Conservation (phyloP, 75 land plant species). For the Pinus albicaulis region DNA sequence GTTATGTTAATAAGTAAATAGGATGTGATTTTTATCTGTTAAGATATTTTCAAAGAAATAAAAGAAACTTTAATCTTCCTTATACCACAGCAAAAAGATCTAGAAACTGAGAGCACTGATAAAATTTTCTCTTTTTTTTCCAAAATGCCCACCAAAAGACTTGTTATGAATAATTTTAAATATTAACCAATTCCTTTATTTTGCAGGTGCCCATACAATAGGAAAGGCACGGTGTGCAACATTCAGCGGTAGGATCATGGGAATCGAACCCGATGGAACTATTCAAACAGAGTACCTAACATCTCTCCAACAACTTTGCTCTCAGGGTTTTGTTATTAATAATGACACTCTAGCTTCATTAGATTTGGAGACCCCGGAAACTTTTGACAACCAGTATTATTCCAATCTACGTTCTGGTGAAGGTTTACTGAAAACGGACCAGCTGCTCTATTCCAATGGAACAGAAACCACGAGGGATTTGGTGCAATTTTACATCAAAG, state of each 20-base stretch:
- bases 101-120: too few species aligned
- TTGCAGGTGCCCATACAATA: conserved; percentile 70
- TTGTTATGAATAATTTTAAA: not conserved
- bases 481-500: conserved; percentile 13
- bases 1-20: too few species aligned
- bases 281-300: conserved; percentile 24
- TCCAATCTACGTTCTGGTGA: conserved; percentile 53
- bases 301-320: conserved; percentile 55
- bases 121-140: too few species aligned
- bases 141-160: too few species aligned
- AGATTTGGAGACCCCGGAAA: conserved; percentile 58
- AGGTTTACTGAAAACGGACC: conserved; percentile 75
- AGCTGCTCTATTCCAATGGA: conserved; percentile 34
- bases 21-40: too few species aligned
- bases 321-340: not conserved
- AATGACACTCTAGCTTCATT: conserved; percentile 12
- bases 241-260: conserved; percentile 42
- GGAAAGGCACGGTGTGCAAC: conserved; percentile 74
- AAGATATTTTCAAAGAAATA: too few species aligned
- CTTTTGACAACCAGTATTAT: conserved; percentile 84
- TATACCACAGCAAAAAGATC: too few species aligned
- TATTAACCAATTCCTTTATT: too few species aligned
- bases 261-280: conserved; percentile 13
- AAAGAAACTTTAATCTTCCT: too few species aligned
- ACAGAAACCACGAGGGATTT: not conserved